A percentile compares a stretch with the other conserved stretches of the same genome.
Conservation (phyloP, 306 rosid genomes). For the Cucurbita pepo region DNA sequence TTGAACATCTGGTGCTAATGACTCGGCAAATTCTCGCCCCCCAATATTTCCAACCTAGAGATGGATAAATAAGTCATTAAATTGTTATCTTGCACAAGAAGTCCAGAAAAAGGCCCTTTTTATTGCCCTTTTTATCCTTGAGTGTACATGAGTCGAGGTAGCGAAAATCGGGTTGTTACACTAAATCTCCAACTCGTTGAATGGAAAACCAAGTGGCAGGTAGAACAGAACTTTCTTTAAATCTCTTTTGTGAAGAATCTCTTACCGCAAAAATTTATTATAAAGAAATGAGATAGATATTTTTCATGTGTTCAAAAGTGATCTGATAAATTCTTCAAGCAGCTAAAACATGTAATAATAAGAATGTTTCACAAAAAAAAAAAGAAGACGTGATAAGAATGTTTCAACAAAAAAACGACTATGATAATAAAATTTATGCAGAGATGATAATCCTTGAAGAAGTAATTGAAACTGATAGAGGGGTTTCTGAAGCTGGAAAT, state of each 20-base stretch:
- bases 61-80: conserved; percentile 3
- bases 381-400: neutral
- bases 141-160: too few species aligned
- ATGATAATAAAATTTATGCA: neutral
- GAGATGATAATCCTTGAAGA: neutral
- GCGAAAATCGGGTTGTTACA: neutral
- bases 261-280: neutral
- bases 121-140: too few species aligned
- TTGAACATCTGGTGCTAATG: conserved; percentile 96
- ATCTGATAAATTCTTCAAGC: neutral
- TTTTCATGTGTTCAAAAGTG: neutral
- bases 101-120: neutral
- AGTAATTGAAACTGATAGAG: too few species aligned
- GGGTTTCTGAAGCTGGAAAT: too few species aligned
- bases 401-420: neutral
- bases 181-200: neutral
- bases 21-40: conserved; percentile 98
- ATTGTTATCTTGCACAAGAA: neutral
- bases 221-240: neutral
- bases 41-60: conserved; percentile 97
- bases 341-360: neutral
- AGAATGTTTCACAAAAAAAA: neutral
- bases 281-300: neutral
- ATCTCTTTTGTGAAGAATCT: neutral
- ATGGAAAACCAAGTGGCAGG: neutral